Evolutionary conservation across 805 yeast genomes (phyloP), one percentile per base, ranked within the genome.

Genomic region (Pichia thaimueangensis): DNA sequence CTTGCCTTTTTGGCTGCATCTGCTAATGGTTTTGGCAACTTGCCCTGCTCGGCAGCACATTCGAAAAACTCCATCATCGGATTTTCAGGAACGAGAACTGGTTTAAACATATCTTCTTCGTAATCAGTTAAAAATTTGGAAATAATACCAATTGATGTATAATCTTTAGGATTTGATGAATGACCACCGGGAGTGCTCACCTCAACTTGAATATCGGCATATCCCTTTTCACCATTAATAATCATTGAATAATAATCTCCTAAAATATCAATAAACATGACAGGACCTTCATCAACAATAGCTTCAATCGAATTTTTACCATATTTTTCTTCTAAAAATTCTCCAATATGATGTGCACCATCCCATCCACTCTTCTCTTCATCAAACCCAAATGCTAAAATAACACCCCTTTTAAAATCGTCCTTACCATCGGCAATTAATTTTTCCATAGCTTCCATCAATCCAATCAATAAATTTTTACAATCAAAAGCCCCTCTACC

Each of bases 401-500:
- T 47, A 13, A 84, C 58, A 2, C 86, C 71, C 60, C 95, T 74
- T 40, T 69, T 59, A 17, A 48, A 48, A n/a, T 88, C 86, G 33
- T 56, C 43, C 62, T 69, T 82, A 16, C 68, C 69, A 23, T 56
- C 52, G 27, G 62, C 52, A 23, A 84, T 55, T 27, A 82, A 59
- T 37, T 64, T 58, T 53, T 82, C 86, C n/a, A 76, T 58, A 2
- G 88, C 70, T 57, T 84, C 89, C 55, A 85, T 57, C 37, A 81
- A 71, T 2, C 79, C 82, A 47, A 81, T 67, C 37, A 87, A 65
- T 28, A 79, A 62, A 56, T 80, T 80, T 60, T 87, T 87, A 57
- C 87, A 80, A 59, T 87, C 96, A 34, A 71, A 60, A 3, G 85
- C 59, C 30, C 96, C 96, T 53, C 95, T 72, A 3, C 95, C 95